Percentiles rank a stretch among this genome's conserved stretches.
Evolutionary conservation across 441 rosid species (phyloP).

Genomic region (Metrosideros polymorpha): DNA sequence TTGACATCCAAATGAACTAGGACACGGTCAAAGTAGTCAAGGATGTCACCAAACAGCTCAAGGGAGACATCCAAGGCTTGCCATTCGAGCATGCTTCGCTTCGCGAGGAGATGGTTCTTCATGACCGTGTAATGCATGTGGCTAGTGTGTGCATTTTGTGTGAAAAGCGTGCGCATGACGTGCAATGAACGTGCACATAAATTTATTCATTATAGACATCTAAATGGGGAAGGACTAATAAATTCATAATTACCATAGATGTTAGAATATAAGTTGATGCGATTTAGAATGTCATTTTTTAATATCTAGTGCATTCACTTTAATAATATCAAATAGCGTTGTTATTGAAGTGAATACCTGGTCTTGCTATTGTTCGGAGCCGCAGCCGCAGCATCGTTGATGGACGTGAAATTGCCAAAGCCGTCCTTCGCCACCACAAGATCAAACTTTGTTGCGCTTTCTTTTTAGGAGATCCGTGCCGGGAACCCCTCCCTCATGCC

Average conservation of each 20-base stretch:
- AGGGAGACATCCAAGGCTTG: slow-evolving; percentile 25
- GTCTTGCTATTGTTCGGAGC: neutral
- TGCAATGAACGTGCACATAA: no score
- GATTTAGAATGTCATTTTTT: no score
- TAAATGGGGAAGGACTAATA: no score
- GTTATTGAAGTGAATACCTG: neutral
- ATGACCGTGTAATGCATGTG: slow-evolving; percentile 33
- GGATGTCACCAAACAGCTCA: slow-evolving; percentile 26
- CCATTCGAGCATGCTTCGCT: slow-evolving; percentile 16
- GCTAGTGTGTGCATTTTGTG: no score
- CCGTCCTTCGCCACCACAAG: neutral
- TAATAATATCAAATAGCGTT: no score
- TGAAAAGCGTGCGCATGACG: no score
- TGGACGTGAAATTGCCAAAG: neutral
- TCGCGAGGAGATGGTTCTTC: neutral
- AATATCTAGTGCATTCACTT: no score
- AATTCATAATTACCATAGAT: no score
- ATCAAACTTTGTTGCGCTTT: neutral
- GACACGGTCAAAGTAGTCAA: slow-evolving; percentile 16
- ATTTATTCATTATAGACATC: no score
- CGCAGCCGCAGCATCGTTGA: neutral
- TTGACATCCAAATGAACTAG: no score
- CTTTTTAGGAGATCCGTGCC: neutral
- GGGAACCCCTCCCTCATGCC: neutral
- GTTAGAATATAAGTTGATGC: no score